Base-by-base conservation (phyloP, 495 filamentous ascomycete species). In the Penicillium desertorum region DNA sequence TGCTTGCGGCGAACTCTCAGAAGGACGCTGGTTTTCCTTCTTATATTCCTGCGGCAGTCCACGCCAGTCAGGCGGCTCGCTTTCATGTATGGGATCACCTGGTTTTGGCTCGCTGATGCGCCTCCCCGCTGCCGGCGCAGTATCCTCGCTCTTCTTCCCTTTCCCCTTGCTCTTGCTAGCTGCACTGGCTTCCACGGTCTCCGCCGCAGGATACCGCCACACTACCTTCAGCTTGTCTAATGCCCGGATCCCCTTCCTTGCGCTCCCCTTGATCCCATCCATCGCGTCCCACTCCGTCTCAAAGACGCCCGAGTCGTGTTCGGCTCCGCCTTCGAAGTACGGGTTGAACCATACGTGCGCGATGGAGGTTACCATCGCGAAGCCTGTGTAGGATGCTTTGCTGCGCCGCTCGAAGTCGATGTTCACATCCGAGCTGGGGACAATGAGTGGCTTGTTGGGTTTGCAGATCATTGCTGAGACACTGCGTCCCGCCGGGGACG, bases 281-380 rank as follows among this genome's bases (percentile, higher is more conserved):
- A 89, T 81, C 1, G 71, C 77, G 4, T 87, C 84, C 85, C 85
- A 89, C 4, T 78, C 73, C 9, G 80, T 81, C 51, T 86, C 83
- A 63, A 88, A 88, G 22, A 86, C 79, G 25, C 85, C 85, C 0
- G 78, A 78, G 51, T 76, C 69, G 42, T 76, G 62, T 61, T 91
- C 83, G 16, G 88, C 79, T 58, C 86, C 81, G 12, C 91, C 92
- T 73, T 98, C 94, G 59, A 97, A 97, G 73, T 86, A 97, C 3
- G 87, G 74, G 64, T 98, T 98, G 75, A 96, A 96, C 94, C 94
- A 98, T 30, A 96, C 88, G 57, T 97, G 92, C 1, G 92, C 91
- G 36, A 97, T 86, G 0, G 91, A 86, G 5, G 92, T 97, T 9
- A 96, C 91, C 85, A 97, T 88, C 5, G 90, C 89, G 60, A 89